Base-by-base conservation (phyloP, 176 grass and related monocot species). In the Puya raimondii region DNA sequence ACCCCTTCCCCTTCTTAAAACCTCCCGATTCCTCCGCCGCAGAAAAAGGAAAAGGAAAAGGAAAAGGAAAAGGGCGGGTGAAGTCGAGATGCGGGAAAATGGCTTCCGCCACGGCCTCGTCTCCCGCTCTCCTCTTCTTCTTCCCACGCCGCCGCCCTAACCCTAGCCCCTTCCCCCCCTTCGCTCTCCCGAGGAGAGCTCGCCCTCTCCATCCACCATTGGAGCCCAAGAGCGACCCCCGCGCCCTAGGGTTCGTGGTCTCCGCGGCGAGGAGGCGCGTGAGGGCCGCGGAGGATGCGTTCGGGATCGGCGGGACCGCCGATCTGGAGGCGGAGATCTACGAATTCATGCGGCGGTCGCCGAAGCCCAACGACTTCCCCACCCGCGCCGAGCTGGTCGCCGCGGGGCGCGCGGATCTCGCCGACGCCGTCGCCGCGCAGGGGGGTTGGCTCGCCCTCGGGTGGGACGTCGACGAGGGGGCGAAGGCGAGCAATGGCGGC, bases 401-500 rank as follows among this genome's bases (percentile, higher is more conserved):
- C 48, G 82, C 89, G 1, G 94, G 90, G 2, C 72, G 87, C 69
- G 65, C 66, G 3, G 94, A 99, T 80, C 82, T 99, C 68, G 90
- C 78, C 11, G 80, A 77, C 12, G 87, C 94, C 7, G 85, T 93
- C 8, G 72, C 72, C 3, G 63, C 80, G 42, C 72, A 75, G 69
- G 94, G 89, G 0, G 87, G 89, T 0, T 99, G 94, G 94, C 87
- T 99, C 10, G 71, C 89, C n/a, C 86, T 88, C 48, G 94, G 94
- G 0, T 99, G 94, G 94, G 77, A 80, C 52, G 25, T 82, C 18
- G 66, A 65, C 22, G 11, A 33, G 23, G 42, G 64, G 42, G n/a
- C 64, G 9, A 64, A 25, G 10, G 47, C 9, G 18, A 20, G 12
- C 48, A 63, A 13, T 42, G 21, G 51, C 53, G 65, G 21, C 21